Percentiles rank a stretch among this genome's conserved stretches.
phyloP scores from a whole-genome alignment of 495 filamentous ascomycete species.

The Tuber borchii region DNA sequence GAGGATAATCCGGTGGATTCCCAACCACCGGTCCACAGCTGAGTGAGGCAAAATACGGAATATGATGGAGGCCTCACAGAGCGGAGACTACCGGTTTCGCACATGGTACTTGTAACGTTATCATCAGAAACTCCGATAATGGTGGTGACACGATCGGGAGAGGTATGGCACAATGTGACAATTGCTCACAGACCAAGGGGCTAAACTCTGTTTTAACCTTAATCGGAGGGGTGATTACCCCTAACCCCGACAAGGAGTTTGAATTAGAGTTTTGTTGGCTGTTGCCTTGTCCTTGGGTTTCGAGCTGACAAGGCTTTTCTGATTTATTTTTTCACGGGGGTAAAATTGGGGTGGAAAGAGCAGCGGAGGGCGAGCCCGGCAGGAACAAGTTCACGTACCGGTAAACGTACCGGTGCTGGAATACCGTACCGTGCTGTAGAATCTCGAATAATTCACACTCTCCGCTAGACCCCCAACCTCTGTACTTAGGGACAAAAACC shows the following conservation, averaged over 20 bases:
- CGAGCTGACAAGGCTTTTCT: background rate
- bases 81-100: background rate
- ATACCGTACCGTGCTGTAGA: too few relatives aligned
- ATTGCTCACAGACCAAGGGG: background rate
- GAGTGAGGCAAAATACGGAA: background rate
- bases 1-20: background rate
- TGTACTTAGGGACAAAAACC: too few relatives aligned
- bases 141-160: background rate
- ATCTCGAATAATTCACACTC: too few relatives aligned
- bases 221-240: background rate
- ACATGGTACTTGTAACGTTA: background rate
- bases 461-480: too few relatives aligned
- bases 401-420: too few relatives aligned
- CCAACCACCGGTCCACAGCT: background rate
- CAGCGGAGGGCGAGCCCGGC: background rate
- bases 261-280: background rate
- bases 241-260: background rate
- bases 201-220: background rate
- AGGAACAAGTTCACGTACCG: background rate
- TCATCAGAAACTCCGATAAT: background rate
- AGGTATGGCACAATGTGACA: background rate
- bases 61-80: background rate
- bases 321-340: background rate
- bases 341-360: background rate
- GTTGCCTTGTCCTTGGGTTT: background rate